These are phyloP conservation scores for Kernera saxatilis DNA, from an alignment of 345 rosid species.

Conservation along the genomic window DNA sequence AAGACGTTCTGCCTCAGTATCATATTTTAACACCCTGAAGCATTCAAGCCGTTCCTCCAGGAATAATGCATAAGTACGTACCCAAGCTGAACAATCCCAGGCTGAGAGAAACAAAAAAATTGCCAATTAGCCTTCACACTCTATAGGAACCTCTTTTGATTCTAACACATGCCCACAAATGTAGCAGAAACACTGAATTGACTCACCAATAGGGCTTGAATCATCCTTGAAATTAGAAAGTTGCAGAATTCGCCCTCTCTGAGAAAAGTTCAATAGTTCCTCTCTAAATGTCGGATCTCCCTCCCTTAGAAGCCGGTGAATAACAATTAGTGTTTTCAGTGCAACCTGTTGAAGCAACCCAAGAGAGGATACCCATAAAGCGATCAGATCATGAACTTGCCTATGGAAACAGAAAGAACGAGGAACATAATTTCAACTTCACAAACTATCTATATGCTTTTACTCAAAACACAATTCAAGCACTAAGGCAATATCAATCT, in stretches of 20 bases:
- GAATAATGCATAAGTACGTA: slow-evolving; percentile 88
- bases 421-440: not conserved
- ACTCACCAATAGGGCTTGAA: slow-evolving; percentile 84
- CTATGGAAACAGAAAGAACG: not conserved
- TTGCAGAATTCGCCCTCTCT: slow-evolving; percentile 79
- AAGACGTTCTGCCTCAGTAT: slow-evolving; percentile 89
- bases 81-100: slow-evolving; percentile 99
- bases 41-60: slow-evolving; percentile 97
- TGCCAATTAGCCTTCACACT: not conserved
- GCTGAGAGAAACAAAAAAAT: slow-evolving; percentile 34
- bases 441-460: not conserved
- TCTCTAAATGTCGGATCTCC: slow-evolving; percentile 96
- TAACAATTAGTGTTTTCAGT: slow-evolving; percentile 79
- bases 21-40: slow-evolving; percentile 82
- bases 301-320: slow-evolving; percentile 83
- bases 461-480: not conserved
- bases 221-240: slow-evolving; percentile 97
- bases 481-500: too few relatives aligned
- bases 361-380: not conserved
- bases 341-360: slow-evolving; percentile 59
- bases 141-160: not conserved
- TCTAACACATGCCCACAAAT: not conserved
- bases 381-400: not conserved
- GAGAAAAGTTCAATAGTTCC: slow-evolving; percentile 74
- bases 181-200: not conserved